Evolutionary conservation across 1,284 basidiomycete genomes (phyloP).

Genomic region (Fomitopsis palustris): DNA sequence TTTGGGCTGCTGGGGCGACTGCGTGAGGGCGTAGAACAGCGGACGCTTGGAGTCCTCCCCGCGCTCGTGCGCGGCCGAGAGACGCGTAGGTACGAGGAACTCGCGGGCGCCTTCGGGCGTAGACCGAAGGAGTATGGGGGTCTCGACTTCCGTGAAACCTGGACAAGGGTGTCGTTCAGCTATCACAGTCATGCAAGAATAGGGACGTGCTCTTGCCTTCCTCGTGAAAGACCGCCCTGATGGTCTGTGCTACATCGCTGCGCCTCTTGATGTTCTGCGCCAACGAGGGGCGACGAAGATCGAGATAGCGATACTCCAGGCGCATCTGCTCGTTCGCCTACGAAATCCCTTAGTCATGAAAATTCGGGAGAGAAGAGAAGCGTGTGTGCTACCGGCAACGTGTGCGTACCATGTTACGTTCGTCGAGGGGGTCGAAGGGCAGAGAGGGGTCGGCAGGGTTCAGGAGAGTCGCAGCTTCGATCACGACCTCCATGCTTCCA

Average conservation of each 20-base stretch:
- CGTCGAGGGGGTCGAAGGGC: constrained; percentile 82
- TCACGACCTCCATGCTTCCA: constrained; percentile 79
- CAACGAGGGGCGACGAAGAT: constrained; percentile 75
- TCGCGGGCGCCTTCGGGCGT: constrained; percentile 94
- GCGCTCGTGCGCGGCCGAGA: constrained; percentile 22
- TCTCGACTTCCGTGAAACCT: constrained; percentile 93
- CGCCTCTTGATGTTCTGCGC: constrained; percentile 79
- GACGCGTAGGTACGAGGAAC: constrained; percentile 89
- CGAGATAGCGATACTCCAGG: constrained; percentile 83
- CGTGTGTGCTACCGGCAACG: constrained; percentile 10
- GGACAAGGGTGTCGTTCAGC: constrained; percentile 14
- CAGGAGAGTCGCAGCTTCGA: constrained; percentile 69
- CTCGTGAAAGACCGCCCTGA: constrained; percentile 73
- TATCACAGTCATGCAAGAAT: background rate
- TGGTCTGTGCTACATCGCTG: constrained; percentile 75
- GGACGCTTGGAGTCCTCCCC: constrained; percentile 32
- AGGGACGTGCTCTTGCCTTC: constrained; percentile 45
- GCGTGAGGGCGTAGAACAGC: constrained; percentile 86
- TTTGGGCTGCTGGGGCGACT: constrained; percentile 96
- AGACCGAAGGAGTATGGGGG: constrained; percentile 88
- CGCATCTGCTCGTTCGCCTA: constrained; percentile 86
- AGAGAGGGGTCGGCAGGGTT: constrained; percentile 71
- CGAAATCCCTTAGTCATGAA: constrained; percentile 1
- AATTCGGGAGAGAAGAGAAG: background rate
- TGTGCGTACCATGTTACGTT: constrained; percentile 62